Evolutionary conservation across 441 rosid genomes (phyloP).

Genomic region (Kokia cookei): DNA sequence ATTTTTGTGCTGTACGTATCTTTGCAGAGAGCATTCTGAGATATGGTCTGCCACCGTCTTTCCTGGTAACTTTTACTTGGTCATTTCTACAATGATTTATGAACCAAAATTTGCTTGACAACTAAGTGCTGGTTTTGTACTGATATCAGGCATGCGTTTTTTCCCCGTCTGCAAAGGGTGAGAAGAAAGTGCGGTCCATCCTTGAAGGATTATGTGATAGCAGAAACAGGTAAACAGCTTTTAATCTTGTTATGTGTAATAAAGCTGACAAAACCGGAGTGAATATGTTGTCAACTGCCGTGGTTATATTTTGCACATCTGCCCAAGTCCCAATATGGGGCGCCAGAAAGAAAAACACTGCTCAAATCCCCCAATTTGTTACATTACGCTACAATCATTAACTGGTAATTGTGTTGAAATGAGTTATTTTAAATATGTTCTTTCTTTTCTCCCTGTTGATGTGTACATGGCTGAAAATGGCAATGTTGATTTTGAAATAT

Average conservation of each 20-base stretch:
- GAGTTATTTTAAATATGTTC: background rate
- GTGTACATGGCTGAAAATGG: background rate
- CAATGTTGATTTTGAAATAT: background rate
- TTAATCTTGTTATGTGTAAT: background rate
- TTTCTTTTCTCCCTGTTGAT: background rate
- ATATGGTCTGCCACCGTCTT: constrained; percentile 94
- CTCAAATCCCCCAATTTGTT: background rate
- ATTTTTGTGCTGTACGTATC: constrained; percentile 88
- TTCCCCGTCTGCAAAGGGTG: constrained; percentile 42
- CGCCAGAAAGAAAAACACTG: background rate
- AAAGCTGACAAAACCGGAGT: background rate
- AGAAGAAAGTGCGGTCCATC: background rate
- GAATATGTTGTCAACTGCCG: background rate
- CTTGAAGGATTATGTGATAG: background rate
- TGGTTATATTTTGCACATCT: background rate
- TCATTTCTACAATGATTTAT: background rate
- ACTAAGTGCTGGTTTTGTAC: background rate
- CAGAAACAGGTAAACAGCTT: background rate
- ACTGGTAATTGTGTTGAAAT: background rate
- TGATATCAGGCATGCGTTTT: constrained; percentile 22
- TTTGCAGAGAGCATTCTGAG: constrained; percentile 94
- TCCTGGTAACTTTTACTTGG: constrained; percentile 56
- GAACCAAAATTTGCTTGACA: background rate
- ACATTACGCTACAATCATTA: background rate
- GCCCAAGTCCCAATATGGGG: background rate